A percentile compares a stretch with the other conserved stretches of the same genome.
These are phyloP conservation scores for Blastobotrys apis DNA, from an alignment of 1,139 yeast species.

Conservation along the genomic window DNA sequence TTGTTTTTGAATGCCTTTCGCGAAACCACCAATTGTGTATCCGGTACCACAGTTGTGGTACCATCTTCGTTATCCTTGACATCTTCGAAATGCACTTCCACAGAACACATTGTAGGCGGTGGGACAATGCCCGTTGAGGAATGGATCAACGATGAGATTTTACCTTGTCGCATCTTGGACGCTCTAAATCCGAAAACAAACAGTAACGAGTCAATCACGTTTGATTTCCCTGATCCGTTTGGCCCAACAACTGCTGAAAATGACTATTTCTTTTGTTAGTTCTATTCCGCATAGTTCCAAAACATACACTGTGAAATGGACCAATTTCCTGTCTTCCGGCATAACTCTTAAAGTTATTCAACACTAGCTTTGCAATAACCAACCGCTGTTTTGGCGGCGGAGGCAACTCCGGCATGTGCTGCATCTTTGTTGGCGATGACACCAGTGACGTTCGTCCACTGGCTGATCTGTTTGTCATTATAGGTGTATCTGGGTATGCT, in stretches of 20 bases:
- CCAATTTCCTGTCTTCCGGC: slow-evolving; percentile 95
- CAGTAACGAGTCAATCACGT: slow-evolving; percentile 91
- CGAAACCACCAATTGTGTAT: slow-evolving; percentile 62
- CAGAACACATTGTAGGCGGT: slow-evolving; percentile 70
- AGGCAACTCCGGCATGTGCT: slow-evolving; percentile 11
- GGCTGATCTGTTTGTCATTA: slow-evolving; percentile 3
- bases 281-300: too few relatives aligned
- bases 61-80: slow-evolving; percentile 60
- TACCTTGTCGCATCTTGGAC: slow-evolving; percentile 93
- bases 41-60: slow-evolving; percentile 44
- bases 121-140: slow-evolving; percentile 68
- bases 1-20: slow-evolving; percentile 77
- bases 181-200: slow-evolving; percentile 98
- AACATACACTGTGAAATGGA: slow-evolving; percentile 62
- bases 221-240: slow-evolving; percentile 96
- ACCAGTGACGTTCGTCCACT: slow-evolving; percentile 11
- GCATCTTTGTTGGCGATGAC: slow-evolving; percentile 7
- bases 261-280: slow-evolving; percentile 42
- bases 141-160: slow-evolving; percentile 84
- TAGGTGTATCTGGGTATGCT: slow-evolving; percentile 5
- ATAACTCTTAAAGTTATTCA: slow-evolving; percentile 89
- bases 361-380: slow-evolving; percentile 66
- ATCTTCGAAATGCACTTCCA: slow-evolving; percentile 85
- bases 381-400: slow-evolving; percentile 42
- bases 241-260: slow-evolving; percentile 99